Evolutionary conservation across 164 flowering plant species (phyloP).

Genomic region (Piper betle): DNA sequence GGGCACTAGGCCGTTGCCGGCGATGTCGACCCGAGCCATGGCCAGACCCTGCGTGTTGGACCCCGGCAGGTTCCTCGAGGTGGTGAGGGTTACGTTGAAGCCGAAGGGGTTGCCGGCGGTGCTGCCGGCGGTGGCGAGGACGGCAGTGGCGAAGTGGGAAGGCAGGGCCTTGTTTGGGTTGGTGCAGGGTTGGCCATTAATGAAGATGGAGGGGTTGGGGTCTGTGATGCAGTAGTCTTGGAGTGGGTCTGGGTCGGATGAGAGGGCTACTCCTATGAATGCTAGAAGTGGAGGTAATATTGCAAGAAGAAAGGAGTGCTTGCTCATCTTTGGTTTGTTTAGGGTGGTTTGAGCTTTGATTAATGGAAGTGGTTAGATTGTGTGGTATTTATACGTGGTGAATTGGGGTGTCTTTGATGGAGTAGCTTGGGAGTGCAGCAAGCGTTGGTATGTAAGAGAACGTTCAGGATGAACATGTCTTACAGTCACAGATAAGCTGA

Average conservation of each 20-base stretch:
- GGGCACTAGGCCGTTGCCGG: conserved; percentile 31
- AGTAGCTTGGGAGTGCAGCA: conserved; percentile 3
- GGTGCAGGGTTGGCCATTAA: conserved; percentile 47
- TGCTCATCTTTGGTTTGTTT: conserved; percentile 1
- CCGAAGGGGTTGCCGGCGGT: conserved; percentile 27
- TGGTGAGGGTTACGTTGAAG: conserved; percentile 41
- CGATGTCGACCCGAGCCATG: conserved; percentile 49
- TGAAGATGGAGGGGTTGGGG: conserved; percentile 9
- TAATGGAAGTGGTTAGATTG: not conserved
- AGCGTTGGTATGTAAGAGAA: not conserved
- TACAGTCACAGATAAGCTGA: not conserved
- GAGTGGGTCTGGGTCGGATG: conserved; percentile 54
- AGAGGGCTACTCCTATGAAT: conserved; percentile 7
- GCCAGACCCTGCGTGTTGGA: conserved; percentile 53
- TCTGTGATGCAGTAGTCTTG: conserved; percentile 31
- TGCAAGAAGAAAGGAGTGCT: conserved; percentile 5
- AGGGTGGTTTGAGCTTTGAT: not conserved
- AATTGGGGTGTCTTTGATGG: not conserved
- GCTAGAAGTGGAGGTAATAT: conserved; percentile 5
- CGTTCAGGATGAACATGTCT: too few relatives aligned
- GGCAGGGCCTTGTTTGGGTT: conserved; percentile 22
- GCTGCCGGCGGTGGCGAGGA: conserved; percentile 36
- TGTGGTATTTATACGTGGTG: not conserved
- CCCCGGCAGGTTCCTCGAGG: conserved; percentile 41
- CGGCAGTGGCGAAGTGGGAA: conserved; percentile 46